These are phyloP conservation scores for Diplosphaera chodatii DNA, from an alignment of 139 green algal genomes.

Conservation along the genomic window DNA sequence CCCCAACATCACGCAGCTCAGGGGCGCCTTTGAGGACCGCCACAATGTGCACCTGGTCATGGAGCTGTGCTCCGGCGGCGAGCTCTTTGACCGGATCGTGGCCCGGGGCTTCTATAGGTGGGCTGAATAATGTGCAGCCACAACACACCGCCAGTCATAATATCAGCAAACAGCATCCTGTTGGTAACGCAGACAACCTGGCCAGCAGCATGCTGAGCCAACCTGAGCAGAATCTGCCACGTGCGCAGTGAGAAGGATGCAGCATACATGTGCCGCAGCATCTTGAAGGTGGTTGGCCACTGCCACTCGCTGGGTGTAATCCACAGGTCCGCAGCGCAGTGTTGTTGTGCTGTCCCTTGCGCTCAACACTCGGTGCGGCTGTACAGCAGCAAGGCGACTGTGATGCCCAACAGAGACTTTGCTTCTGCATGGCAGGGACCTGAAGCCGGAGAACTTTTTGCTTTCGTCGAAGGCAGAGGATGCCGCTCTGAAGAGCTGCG, in stretches of 20 bases:
- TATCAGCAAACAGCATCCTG: too few relatives aligned
- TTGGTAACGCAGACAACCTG: too few relatives aligned
- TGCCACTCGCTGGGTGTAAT: slow-evolving; percentile 95
- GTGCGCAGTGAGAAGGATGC: slow-evolving; percentile 71
- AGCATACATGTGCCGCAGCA: slow-evolving; percentile 71
- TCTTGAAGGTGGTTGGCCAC: slow-evolving; percentile 87
- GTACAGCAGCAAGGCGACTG: too few relatives aligned
- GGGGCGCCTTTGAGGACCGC: slow-evolving; percentile 71
- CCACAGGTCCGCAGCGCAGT: slow-evolving; percentile 55
- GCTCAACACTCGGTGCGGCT: too few relatives aligned
- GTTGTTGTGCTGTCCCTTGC: too few relatives aligned
- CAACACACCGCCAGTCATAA: too few relatives aligned
- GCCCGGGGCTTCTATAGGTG: slow-evolving; percentile 63
- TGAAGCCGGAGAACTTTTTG: slow-evolving; percentile 97
- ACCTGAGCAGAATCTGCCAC: too few relatives aligned
- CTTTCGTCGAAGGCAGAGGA: slow-evolving; percentile 59
- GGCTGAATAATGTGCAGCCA: too few relatives aligned
- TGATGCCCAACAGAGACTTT: too few relatives aligned
- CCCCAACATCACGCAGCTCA: slow-evolving; percentile 69
- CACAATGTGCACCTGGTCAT: slow-evolving; percentile 79
- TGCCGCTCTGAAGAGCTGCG: slow-evolving; percentile 81
- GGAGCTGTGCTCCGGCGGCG: slow-evolving; percentile 86
- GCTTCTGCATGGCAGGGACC: slow-evolving; percentile 45
- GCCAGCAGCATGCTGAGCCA: too few relatives aligned
- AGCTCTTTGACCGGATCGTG: slow-evolving; percentile 98